Base-by-base conservation (phyloP, 2,329 filamentous ascomycete species). In the Beauveria varroae region DNA sequence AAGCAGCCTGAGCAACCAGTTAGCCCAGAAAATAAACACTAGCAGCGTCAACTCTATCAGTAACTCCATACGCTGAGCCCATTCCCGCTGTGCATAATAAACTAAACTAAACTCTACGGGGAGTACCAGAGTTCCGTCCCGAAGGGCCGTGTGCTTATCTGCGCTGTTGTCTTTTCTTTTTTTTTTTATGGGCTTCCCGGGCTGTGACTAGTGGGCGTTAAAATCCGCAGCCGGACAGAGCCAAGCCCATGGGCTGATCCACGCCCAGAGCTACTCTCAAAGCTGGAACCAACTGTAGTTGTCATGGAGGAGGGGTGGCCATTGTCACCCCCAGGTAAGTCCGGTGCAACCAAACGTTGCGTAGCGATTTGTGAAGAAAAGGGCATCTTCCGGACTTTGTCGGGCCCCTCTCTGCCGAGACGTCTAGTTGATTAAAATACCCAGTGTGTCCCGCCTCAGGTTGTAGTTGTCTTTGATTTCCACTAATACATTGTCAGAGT, bases 161-260 rank as follows among this genome's bases (percentile, higher is more conserved):
- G 40, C 28, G 30, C 30, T 34, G 28, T n/a, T 52, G 28, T 14
- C 16, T 9, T 22, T 7, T 8, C 8, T 26, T 1, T 26, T 24
- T 34, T 53, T 49, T 46, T 50, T 43, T 57, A 40, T 49, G 47
- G 56, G 41, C 37, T 22, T n/a, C 12, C 34, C 12, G 22, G 54
- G 54, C 54, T 34, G 41, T 56, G 43, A 28, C 7, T 20, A 20
- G 54, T n/a, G 54, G 28, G 41, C 26, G 41, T 6, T 37, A 47
- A 47, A 47, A 56, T 56, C 54, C 55, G 55, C 30, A 50, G 55
- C 37, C 55, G 44, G 55, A 57, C 55, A 28, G 26, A n/a, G 18
- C 51, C 37, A 54, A 37, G 34, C 10, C 26, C 22, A 57, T 34
- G 28, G 44, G 20, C 44, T 59, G 56, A 40, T 59, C 56, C 56